Conservation (phyloP, 345 rosid species). For the Diplotaxis tenuifolia region DNA sequence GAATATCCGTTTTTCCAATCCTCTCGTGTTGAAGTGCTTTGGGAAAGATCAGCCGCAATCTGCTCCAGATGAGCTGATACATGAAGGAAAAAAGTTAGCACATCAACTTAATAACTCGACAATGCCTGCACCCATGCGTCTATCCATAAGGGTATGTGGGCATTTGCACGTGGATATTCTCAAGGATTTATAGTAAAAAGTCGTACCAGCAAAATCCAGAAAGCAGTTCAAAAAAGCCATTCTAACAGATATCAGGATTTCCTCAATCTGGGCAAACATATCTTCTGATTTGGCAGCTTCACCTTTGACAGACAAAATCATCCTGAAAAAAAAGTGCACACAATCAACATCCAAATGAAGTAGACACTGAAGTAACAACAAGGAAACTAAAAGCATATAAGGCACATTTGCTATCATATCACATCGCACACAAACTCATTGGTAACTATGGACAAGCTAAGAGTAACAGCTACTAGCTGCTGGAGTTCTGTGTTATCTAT, state of each 20-base stretch:
- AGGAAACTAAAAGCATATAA: neutral
- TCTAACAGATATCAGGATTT: constrained; percentile 83
- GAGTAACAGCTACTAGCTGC: neutral
- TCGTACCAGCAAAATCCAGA: constrained; percentile 93
- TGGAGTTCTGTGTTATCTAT: neutral
- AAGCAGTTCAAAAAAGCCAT: constrained; percentile 92
- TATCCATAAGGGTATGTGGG: neutral
- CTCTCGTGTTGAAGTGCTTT: constrained; percentile 44
- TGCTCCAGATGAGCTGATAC: constrained; percentile 40
- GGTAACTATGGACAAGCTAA: neutral
- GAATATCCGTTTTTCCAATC: constrained; percentile 65
- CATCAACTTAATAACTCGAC: neutral
- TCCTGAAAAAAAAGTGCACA: constrained; percentile 47
- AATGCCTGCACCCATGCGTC: neutral
- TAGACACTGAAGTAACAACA: neutral
- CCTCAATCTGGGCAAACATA: constrained; percentile 72
- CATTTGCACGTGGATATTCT: neutral
- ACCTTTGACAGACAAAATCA: constrained; percentile 71
- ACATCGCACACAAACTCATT: constrained; percentile 2
- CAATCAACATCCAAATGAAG: constrained; percentile 5
- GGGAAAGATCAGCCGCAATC: constrained; percentile 36
- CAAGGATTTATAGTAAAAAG: constrained; percentile 3
- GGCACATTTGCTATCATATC: neutral
- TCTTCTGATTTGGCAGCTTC: constrained; percentile 81
- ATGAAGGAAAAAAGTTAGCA: constrained; percentile 31